Evolutionary conservation across 345 rosid genomes (phyloP), one percentile per base, ranked within the genome.

Genomic region (Linum tenue): DNA sequence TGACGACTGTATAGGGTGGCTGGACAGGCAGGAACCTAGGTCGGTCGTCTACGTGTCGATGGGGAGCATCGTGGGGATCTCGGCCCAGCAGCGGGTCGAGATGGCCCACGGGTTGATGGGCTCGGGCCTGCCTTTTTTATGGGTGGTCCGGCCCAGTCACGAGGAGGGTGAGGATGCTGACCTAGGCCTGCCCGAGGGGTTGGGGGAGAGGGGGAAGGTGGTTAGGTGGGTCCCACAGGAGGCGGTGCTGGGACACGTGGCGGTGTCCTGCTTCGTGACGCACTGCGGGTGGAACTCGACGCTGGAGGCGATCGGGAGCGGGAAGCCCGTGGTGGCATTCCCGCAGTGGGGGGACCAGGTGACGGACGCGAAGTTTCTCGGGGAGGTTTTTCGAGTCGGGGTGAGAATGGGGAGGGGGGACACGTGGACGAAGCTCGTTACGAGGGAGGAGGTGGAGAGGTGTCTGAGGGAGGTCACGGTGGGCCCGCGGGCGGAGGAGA

Each of bases 381-480:
- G 15, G 37, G 62, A 89, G 1, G 87, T 80, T 56, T 84, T 81
- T 60, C 81, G 82, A 72, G 77, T 76, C 0, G 92, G 98, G 9
- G 74, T 84, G 42, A 82, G 91, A n/a, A 73, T 92, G 70, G 64
- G 88, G 78, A 78, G 88, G 0, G 98, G 96, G 55, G 85, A 76
- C 72, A 76, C 87, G 0, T 88, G 82, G 57, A 75, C 76, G 38
- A 81, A 74, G 82, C 60, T 83, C 11, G 81, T 84, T 56, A 73
- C 81, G 0, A 70, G 92, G 39, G 92, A 84, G n/a, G 95, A 80
- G 79, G 81, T 89, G 55, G 82, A 79, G 73, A 83, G 31, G 71
- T 83, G 85, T 78, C 61, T 92, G 73, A 53, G 66, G 4, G 86
- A 85, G 70, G 88, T 81, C 4, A 83, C 76, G 3, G 64, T 2